Evolutionary conservation across 768 basidiomycete species (phyloP), one percentile per base, ranked within the genome.

Genomic region (Naganishia antarctica): DNA sequence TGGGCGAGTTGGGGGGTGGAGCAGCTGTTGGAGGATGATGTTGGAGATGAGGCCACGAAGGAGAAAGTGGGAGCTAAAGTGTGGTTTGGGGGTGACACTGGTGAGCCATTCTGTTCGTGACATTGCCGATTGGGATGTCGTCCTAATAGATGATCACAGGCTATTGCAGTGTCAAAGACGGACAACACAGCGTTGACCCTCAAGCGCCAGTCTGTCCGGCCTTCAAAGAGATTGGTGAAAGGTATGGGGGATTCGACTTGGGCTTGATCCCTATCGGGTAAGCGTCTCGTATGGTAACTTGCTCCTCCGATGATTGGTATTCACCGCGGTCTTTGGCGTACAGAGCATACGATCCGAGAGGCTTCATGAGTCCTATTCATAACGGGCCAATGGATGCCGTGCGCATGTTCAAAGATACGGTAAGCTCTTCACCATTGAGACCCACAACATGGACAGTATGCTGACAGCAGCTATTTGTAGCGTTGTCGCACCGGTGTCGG

Each of bases 1-100:
- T 88, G 87, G 87, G 81, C 83, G 0, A 82, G 83, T 40, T 88
- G 86, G 86, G 83, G 79, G 43, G 75, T 87, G 23, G 82, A 84
- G 69, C 68, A 60, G 26, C 44, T 67, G 31, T 12, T 37, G 21
- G 37, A 49, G 18, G 47, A 32, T 1, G 48, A 57, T 26, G 18
- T 21, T 25, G 23, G 57, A 11, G 63, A n/a, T 37, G n/a, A 32
- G 37, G 63, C 40, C 25, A 46, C 40, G 26, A 69, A 69, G 32
- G 62, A 8, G 34, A 57, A 53, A 32, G 50, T 62, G 28, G 48
- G 45, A 28, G 32, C 21, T 2, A 40, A 83, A 70, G 68, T 76
- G 44, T 79, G 70, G 70, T 82, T 89, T 72, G 86, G 79, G 6
- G 88, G 88, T 13, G 87, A 88, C 73, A 89, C 87, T 0, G 86